Percentiles rank a stretch among this genome's conserved stretches.
Evolutionary conservation across 129 eudicot genomes (phyloP).

Genomic region (Solidago caesia): DNA sequence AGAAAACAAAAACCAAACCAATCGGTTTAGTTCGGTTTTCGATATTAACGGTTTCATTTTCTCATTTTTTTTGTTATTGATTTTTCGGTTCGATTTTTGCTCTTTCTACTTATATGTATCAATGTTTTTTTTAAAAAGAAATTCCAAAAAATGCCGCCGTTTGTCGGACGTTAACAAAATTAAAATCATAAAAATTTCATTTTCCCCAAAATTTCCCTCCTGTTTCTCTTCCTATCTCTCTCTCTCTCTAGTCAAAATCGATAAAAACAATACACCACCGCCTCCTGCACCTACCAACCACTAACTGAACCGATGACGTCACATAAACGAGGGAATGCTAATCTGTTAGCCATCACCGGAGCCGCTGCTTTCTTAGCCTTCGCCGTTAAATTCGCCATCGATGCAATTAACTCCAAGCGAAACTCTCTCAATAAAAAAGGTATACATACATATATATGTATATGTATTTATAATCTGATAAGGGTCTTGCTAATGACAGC

Average conservation of each 20-base stretch:
- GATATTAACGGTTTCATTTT: too few relatives aligned
- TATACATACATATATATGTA: background rate
- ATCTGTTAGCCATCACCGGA: background rate
- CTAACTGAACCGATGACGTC: constrained; percentile 15
- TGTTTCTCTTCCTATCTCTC: constrained; percentile 74
- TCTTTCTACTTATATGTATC: too few relatives aligned
- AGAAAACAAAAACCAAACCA: too few relatives aligned
- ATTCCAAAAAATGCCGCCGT: too few relatives aligned
- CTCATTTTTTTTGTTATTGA: too few relatives aligned
- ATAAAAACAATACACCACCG: constrained; percentile 29
- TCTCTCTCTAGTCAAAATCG: constrained; percentile 40
- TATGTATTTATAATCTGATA: too few relatives aligned
- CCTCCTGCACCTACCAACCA: constrained; percentile 19
- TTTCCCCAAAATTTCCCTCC: constrained; percentile 78
- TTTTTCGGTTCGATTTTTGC: too few relatives aligned
- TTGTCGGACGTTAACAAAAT: too few relatives aligned
- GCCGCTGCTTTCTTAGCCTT: constrained; percentile 71
- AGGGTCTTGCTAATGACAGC: too few relatives aligned
- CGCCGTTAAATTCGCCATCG: constrained; percentile 63
- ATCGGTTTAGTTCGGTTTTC: too few relatives aligned
- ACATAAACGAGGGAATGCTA: too few relatives aligned
- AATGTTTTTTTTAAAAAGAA: too few relatives aligned
- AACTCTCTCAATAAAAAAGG: constrained; percentile 56
- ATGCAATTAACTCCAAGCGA: constrained; percentile 48
- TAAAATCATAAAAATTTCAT: background rate